Evolutionary conservation across 345 rosid species (phyloP).

Genomic region (Camelina laxa): DNA sequence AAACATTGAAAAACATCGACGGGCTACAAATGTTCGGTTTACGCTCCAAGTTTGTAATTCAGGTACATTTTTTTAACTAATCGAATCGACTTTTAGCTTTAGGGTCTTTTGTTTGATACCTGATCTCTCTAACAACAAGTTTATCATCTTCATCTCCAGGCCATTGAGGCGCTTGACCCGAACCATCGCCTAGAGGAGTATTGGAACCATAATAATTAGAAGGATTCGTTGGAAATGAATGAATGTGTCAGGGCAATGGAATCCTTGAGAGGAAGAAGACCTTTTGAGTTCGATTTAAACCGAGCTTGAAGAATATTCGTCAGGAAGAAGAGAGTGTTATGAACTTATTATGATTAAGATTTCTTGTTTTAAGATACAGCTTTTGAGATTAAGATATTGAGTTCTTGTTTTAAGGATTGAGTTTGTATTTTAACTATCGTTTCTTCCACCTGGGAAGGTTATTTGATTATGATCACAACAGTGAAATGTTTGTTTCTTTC

Average conservation of each 20-base stretch:
- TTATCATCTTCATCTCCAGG: constrained; percentile 48
- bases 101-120: neutral
- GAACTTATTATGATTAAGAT: no score
- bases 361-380: no score
- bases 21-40: constrained; percentile 88
- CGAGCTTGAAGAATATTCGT: constrained; percentile 11
- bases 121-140: neutral
- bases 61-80: constrained; percentile 51
- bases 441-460: no score
- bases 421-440: no score
- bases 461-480: no score
- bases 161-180: constrained; percentile 78
- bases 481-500: no score
- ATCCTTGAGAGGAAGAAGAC: constrained; percentile 14
- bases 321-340: neutral
- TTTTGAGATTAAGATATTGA: no score
- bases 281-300: constrained; percentile 45
- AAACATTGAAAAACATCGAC: constrained; percentile 43
- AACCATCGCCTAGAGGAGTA: constrained; percentile 61
- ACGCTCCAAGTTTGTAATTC: constrained; percentile 53
- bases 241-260: neutral
- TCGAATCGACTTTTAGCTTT: neutral
- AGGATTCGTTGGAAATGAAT: neutral
- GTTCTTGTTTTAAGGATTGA: no score
- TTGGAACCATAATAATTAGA: constrained; percentile 49